Base-by-base conservation (phyloP, 495 filamentous ascomycete species). In the Aspergillus funiculosus region DNA sequence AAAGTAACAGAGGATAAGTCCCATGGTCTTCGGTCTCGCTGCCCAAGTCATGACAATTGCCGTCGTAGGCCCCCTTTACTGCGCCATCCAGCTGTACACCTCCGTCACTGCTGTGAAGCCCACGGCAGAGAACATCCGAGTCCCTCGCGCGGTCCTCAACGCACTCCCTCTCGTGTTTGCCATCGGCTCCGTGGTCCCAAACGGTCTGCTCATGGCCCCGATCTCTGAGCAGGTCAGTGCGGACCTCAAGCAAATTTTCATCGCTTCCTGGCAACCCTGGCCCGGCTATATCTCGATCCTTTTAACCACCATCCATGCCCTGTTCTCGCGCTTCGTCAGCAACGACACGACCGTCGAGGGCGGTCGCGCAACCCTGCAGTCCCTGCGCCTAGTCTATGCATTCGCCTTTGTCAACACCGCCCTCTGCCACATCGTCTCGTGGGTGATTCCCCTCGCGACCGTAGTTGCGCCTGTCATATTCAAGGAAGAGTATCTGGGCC, bases 251-350 rank as follows among this genome's bases (percentile, higher is more conserved):
- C 80, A 83, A 41, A 62, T 63, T 22, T 68, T 72, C 48, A 75
- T 81, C 38, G 76, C 80, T 0, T 34, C 77, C 38, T 83, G 80
- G 79, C 78, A 82, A 47, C 61, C 67, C 0, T 83, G 81, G 58
- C 80, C 80, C 0, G 51, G 75, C 18, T 76, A 79, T 43, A 53
- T 62, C 7, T 63, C 62, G 5, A 59, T 69, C 14, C 50, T 72
- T 3, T 48, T 58, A 5, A 61, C 67, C 0, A 21, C 66, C 8
- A 40, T 65, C 13, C 56, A 56, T 56, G 60, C 50, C 38, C 38
- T 60, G 3, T 60, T 59, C 48, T 68, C 54, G 1, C 68, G 56
- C 41, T 71, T 59, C 59, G 53, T 65, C 44, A 51, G 48, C 19
- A 56, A 69, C 17, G 61, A 62, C 47, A 31, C 39, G 20, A 48